Base-by-base conservation (phyloP, 2,329 filamentous ascomycete genomes). In the Endoconidiophora laricicola region DNA sequence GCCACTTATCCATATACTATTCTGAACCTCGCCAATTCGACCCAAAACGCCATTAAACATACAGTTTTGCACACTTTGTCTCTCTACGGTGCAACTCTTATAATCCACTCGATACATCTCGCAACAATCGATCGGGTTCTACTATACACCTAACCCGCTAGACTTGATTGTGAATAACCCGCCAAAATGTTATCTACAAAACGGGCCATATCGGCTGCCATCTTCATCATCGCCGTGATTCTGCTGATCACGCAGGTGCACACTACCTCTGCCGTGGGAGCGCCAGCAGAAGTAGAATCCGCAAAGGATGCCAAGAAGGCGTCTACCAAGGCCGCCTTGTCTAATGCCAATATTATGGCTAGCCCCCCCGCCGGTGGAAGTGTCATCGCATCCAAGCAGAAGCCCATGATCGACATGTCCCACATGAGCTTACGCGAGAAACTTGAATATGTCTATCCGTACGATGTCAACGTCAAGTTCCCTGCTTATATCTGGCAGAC, bases 401-500 rank as follows among this genome's bases (percentile, higher is more conserved):
- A 83, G 58, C 68, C 75, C 48, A 66, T 86, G 57, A 72, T 79
- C 49, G 82, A 90, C 63, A 72, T 85, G 61, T 78, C 79, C 52
- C 76, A 73, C 60, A 79, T 84, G 66, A 79, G 83, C 14, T 72
- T 88, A 48, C 72, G 70, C 71, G 83, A 75, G 69, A 94, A 91
- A 67, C 77, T 98, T 52, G 81, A 81, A 48, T 95, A 94, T 69
- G 84, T 93, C 58, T 96, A 91, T 65, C 86, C 88, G 18, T 98
- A 96, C 71, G 84, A 94, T 60, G 73, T 90, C 55, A 79, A 87
- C 60, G 66, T 72, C 58, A 94, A 90, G 64, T 96, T 96, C 64
- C 91, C 91, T 2, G 88, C 87, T 51, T 96, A 94, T 69, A 93
- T 98, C 61, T 98, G 91, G 91, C 91, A 98, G 71, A 98, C 91